Evolutionary conservation across 306 rosid species (phyloP).

Genomic region (Glycine soja): DNA sequence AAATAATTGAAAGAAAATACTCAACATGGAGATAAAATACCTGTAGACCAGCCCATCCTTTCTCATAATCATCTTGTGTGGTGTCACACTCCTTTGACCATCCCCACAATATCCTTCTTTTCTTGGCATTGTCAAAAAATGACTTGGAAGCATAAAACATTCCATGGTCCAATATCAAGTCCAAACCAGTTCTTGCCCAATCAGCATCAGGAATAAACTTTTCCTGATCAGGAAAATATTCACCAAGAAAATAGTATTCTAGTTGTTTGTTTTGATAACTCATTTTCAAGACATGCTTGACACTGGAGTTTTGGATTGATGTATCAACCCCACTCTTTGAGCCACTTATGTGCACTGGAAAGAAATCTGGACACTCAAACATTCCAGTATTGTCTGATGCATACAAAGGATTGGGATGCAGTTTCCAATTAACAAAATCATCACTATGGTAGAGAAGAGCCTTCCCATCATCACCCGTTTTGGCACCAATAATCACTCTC

Average conservation of each 20-base stretch:
- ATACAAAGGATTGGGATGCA: background rate
- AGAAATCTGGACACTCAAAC: slow-evolving; percentile 20
- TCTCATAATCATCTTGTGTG: slow-evolving; percentile 52
- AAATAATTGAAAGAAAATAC: background rate
- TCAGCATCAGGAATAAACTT: slow-evolving; percentile 49
- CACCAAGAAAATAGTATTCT: slow-evolving; percentile 64
- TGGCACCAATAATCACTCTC: slow-evolving; percentile 14
- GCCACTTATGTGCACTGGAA: slow-evolving; percentile 8
- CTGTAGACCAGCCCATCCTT: slow-evolving; percentile 88
- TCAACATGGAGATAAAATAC: slow-evolving; percentile 45
- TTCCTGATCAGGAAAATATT: slow-evolving; percentile 48
- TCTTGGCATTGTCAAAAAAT: slow-evolving; percentile 60
- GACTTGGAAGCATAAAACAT: slow-evolving; percentile 70
- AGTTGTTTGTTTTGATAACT: slow-evolving; percentile 36
- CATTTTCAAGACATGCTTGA: slow-evolving; percentile 62
- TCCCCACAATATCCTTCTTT: slow-evolving; percentile 61
- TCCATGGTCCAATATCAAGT: slow-evolving; percentile 63
- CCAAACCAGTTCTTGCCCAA: slow-evolving; percentile 48
- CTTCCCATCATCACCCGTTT: slow-evolving; percentile 32
- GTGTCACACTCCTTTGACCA: slow-evolving; percentile 59
- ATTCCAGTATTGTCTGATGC: slow-evolving; percentile 7
- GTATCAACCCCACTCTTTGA: slow-evolving; percentile 57
- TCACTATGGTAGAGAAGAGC: slow-evolving; percentile 3
- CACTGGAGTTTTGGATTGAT: slow-evolving; percentile 35
- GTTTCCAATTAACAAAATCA: slow-evolving; percentile 23